A percentile compares a stretch with the other conserved stretches of the same genome.
phyloP scores from a whole-genome alignment of 1,139 yeast genomes.

The Suhomyces bolitotheri region DNA sequence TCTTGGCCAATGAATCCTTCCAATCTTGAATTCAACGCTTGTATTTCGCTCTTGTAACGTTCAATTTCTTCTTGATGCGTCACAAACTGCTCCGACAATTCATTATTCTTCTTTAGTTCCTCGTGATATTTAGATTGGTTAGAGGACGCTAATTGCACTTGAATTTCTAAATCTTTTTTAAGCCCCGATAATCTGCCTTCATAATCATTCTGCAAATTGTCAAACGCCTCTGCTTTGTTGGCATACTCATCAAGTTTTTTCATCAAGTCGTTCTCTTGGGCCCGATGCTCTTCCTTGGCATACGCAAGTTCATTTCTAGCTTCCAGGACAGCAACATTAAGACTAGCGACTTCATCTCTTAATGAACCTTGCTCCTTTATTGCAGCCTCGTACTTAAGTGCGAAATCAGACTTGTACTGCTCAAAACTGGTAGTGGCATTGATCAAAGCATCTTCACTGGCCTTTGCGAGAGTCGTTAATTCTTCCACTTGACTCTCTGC shows the following conservation, averaged over 20 bases:
- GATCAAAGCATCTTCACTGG: slow-evolving; percentile 43
- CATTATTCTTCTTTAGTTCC: slow-evolving; percentile 59
- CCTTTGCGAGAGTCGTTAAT: slow-evolving; percentile 39
- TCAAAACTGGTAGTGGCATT: slow-evolving; percentile 43
- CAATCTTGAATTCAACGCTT: slow-evolving; percentile 31
- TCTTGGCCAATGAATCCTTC: slow-evolving; percentile 27
- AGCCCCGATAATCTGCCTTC: slow-evolving; percentile 33
- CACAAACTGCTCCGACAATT: slow-evolving; percentile 48
- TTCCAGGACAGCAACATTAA: slow-evolving; percentile 18
- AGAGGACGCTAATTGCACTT: slow-evolving; percentile 48
- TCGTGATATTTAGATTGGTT: slow-evolving; percentile 57
- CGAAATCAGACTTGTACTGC: slow-evolving; percentile 30
- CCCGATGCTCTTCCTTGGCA: slow-evolving; percentile 17
- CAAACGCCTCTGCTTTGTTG: slow-evolving; percentile 38
- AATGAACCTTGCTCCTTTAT: slow-evolving; percentile 25
- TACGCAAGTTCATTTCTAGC: slow-evolving; percentile 20
- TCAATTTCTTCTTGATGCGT: slow-evolving; percentile 45
- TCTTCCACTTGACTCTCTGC: slow-evolving; percentile 44
- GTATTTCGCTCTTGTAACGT: slow-evolving; percentile 36
- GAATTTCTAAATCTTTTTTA: slow-evolving; percentile 50
- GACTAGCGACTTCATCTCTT: slow-evolving; percentile 21
- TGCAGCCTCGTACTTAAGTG: slow-evolving; percentile 23
- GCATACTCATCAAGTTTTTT: slow-evolving; percentile 23
- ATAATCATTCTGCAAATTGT: slow-evolving; percentile 35
- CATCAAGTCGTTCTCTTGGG: slow-evolving; percentile 26